A percentile compares a stretch with the other conserved stretches of the same genome.
Conservation (phyloP, 306 rosid species). For the Arachis hypogaea region DNA sequence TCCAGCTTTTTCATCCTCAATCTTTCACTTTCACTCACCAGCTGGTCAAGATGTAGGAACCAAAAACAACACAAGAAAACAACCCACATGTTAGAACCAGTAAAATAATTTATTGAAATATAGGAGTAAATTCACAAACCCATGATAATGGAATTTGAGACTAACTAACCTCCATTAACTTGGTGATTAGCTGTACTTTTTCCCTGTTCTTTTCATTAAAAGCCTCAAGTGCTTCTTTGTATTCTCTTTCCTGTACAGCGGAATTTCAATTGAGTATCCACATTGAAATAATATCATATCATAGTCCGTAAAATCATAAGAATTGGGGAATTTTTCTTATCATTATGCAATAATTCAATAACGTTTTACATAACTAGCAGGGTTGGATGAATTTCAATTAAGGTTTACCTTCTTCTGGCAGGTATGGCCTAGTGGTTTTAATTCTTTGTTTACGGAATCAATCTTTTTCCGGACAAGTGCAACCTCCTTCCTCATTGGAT, state of each 20-base stretch:
- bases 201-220: conserved; percentile 96
- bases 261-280: conserved; percentile 29
- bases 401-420: conserved; percentile 95
- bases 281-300: neutral
- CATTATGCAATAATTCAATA: neutral
- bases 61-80: neutral
- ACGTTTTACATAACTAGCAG: neutral
- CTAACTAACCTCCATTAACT: conserved; percentile 58
- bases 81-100: neutral
- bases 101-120: conserved; percentile 12
- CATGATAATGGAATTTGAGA: neutral
- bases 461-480: conserved; percentile 77
- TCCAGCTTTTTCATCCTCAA: conserved; percentile 99
- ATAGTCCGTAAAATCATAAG: neutral
- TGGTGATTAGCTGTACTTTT: conserved; percentile 76
- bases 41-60: conserved; percentile 43
- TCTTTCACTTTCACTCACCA: conserved; percentile 83
- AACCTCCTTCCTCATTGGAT: conserved; percentile 99
- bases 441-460: conserved; percentile 90
- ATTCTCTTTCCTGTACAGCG: conserved; percentile 77
- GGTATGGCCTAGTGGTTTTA: conserved; percentile 88
- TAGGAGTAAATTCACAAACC: neutral
- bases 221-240: conserved; percentile 97
- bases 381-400: conserved; percentile 26
- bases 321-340: no score